Conservation (phyloP, 495 filamentous ascomycete species). For the Thozetella sp. region DNA sequence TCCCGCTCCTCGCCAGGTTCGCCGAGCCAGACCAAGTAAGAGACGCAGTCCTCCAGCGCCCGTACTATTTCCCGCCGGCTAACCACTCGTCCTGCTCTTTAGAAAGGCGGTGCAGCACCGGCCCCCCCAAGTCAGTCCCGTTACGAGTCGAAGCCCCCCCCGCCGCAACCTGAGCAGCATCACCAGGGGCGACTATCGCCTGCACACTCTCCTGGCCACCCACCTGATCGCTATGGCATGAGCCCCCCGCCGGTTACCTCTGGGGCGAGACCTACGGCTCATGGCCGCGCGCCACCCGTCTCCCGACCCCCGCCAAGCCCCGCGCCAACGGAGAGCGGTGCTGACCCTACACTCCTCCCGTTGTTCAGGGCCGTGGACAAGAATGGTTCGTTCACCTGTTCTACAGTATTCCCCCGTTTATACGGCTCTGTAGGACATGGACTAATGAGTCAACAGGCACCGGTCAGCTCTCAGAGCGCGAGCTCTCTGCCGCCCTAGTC, state of each 20-base stretch:
- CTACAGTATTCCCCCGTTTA: not conserved
- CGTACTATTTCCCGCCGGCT: conserved; percentile 11
- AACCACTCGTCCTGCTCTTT: conserved; percentile 5
- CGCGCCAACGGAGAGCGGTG: conserved; percentile 58
- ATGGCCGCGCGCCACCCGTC: conserved; percentile 51
- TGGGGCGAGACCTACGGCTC: conserved; percentile 47
- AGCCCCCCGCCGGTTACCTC: conserved; percentile 30
- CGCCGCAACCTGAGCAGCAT: conserved; percentile 30
- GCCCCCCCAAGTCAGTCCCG: conserved; percentile 21
- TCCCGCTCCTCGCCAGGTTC: conserved; percentile 57
- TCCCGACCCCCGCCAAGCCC: conserved; percentile 69
- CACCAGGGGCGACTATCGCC: conserved; percentile 15
- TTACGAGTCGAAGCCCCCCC: conserved; percentile 40
- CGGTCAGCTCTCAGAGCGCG: conserved; percentile 81
- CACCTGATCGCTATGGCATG: conserved; percentile 22
- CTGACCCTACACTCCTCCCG: conserved; percentile 75
- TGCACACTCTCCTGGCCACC: conserved; percentile 8
- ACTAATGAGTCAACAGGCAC: conserved; percentile 54
- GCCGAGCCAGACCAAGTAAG: conserved; percentile 92
- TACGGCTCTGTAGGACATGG: not conserved
- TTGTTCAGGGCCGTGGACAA: conserved; percentile 93
- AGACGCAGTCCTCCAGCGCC: conserved; percentile 6
- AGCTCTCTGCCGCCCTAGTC: conserved; percentile 89
- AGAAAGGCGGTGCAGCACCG: conserved; percentile 31
- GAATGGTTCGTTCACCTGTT: conserved; percentile 50